Evolutionary conservation across 805 yeast genomes (phyloP).

Genomic region (Naumovozyma dairenensis): DNA sequence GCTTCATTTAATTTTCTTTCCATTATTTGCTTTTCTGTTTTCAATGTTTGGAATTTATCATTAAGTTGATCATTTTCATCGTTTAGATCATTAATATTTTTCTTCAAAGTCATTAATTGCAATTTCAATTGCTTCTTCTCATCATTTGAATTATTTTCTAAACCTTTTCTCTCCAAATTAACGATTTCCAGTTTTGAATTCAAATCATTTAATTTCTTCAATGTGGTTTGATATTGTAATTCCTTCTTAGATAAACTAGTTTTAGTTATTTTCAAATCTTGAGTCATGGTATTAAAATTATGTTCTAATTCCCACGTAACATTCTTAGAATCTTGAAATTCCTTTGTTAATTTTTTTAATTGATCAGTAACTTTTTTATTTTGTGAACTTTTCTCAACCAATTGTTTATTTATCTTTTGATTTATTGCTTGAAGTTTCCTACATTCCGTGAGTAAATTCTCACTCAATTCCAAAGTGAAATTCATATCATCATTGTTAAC

Average conservation of each 20-base stretch:
- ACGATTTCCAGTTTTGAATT: slow-evolving; percentile 38
- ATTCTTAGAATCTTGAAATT: slow-evolving; percentile 45
- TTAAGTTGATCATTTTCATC: slow-evolving; percentile 50
- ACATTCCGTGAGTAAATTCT: slow-evolving; percentile 59
- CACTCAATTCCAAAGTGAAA: slow-evolving; percentile 66
- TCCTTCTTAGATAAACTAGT: slow-evolving; percentile 32
- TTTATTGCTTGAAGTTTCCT: slow-evolving; percentile 61
- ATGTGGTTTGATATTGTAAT: slow-evolving; percentile 1
- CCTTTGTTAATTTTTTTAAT: slow-evolving; percentile 12
- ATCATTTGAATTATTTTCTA: slow-evolving; percentile 32
- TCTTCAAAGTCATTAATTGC: slow-evolving; percentile 41
- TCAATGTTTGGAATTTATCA: not conserved
- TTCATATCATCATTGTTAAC: slow-evolving; percentile 44
- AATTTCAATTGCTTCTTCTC: slow-evolving; percentile 30
- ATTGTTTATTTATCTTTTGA: slow-evolving; percentile 28
- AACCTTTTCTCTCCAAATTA: slow-evolving; percentile 31
- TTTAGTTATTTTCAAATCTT: slow-evolving; percentile 29
- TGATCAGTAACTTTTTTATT: slow-evolving; percentile 4
- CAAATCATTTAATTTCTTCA: slow-evolving; percentile 28
- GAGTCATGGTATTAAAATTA: slow-evolving; percentile 31
- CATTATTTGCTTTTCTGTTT: not conserved
- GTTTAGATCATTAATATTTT: slow-evolving; percentile 48
- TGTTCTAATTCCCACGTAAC: slow-evolving; percentile 58
- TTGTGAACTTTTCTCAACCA: slow-evolving; percentile 1
- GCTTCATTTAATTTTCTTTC: not conserved